These are phyloP conservation scores for Hippophae tibetana DNA, from an alignment of 306 rosid genomes.

Conservation along the genomic window DNA sequence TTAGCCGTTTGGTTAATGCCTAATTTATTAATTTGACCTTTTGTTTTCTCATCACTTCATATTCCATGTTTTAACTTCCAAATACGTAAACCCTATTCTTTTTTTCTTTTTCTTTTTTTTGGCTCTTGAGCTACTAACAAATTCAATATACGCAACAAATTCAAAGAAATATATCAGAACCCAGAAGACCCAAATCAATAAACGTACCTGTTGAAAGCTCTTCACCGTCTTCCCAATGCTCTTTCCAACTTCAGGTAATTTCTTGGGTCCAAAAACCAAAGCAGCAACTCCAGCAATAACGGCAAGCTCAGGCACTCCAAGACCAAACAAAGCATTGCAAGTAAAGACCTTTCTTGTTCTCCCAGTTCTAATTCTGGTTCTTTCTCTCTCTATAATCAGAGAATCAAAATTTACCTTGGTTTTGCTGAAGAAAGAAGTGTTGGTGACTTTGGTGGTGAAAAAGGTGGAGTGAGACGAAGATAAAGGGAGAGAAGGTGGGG, in stretches of 20 bases:
- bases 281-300: constrained; percentile 95
- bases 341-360: constrained; percentile 36
- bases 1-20: too few species aligned
- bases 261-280: constrained; percentile 84
- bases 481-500: constrained; percentile 18
- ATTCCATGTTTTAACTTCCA: too few species aligned
- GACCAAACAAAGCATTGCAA: constrained; percentile 81
- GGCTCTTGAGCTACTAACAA: not conserved
- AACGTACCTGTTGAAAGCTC: constrained; percentile 88
- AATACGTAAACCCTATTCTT: too few species aligned
- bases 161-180: not conserved
- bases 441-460: constrained; percentile 19
- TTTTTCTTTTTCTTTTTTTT: too few species aligned
- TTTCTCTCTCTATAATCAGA: constrained; percentile 15
- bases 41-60: too few species aligned
- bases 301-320: constrained; percentile 83
- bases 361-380: constrained; percentile 22
- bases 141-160: not conserved
- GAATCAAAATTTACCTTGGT: constrained; percentile 11
- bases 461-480: constrained; percentile 42
- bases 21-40: too few species aligned
- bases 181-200: not conserved
- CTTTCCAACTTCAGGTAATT: constrained; percentile 92
- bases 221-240: constrained; percentile 90
- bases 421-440: constrained; percentile 24